Conservation (phyloP, 2,329 filamentous ascomycete species). For the Tricladium varicosporioides region DNA sequence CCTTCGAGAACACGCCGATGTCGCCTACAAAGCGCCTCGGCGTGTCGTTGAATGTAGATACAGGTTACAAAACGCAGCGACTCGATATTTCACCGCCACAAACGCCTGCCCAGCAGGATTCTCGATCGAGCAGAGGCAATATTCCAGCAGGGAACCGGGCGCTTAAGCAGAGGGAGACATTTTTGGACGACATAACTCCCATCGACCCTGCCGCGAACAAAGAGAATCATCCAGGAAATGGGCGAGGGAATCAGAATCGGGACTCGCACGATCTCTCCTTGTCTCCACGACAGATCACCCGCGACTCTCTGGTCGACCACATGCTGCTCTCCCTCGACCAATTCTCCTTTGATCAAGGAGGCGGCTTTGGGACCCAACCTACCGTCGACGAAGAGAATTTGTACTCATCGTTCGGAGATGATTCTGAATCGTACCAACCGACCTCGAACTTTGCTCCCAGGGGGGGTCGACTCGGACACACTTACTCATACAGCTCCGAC, state of each 20-base stretch:
- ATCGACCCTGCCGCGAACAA: conserved; percentile 27
- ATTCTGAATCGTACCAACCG: conserved; percentile 27
- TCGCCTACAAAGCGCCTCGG: conserved; percentile 30
- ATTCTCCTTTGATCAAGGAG: conserved; percentile 56
- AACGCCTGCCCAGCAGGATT: conserved; percentile 25
- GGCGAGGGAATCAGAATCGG: conserved; percentile 20
- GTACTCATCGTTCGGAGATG: conserved; percentile 30
- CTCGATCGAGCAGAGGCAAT: conserved; percentile 24
- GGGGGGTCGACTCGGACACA: conserved; percentile 36
- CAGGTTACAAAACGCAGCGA: conserved; percentile 29
- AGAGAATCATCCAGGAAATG: conserved; percentile 23
- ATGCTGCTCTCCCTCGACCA: conserved; percentile 93
- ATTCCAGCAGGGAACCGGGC: conserved; percentile 26
- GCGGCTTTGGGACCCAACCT: conserved; percentile 26
- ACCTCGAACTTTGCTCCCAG: conserved; percentile 26
- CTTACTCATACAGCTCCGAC: conserved; percentile 61
- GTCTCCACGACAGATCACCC: conserved; percentile 70
- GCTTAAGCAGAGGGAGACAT: conserved; percentile 33
- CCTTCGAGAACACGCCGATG: conserved; percentile 24
- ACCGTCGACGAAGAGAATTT: conserved; percentile 29
- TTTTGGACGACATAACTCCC: conserved; percentile 37
- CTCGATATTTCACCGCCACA: conserved; percentile 27
- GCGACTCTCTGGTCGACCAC: conserved; percentile 91
- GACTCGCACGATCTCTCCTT: conserved; percentile 76
- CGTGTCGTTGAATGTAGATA: conserved; percentile 30